A percentile compares a stretch with the other conserved stretches of the same genome.
Conservation (phyloP, 768 basidiomycete genomes). For the Pleurotus giganteus region DNA sequence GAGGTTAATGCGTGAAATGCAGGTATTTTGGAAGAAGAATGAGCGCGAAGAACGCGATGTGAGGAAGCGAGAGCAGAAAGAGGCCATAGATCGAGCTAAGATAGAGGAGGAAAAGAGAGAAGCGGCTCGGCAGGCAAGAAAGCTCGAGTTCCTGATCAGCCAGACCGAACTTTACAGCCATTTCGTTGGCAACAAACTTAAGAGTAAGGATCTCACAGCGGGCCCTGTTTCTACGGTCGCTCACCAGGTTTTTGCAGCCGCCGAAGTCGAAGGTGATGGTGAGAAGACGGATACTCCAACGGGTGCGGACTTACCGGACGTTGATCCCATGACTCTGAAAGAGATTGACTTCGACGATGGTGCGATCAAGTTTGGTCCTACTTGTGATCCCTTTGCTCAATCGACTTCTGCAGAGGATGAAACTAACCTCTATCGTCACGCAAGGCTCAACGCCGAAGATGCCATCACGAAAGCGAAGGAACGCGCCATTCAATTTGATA, state of each 20-base stretch:
- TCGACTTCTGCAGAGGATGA: slow-evolving; percentile 64
- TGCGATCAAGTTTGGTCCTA: slow-evolving; percentile 30
- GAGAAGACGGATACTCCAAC: slow-evolving; percentile 43
- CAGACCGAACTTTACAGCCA: slow-evolving; percentile 99
- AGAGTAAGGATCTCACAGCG: slow-evolving; percentile 50
- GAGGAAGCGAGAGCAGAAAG: slow-evolving; percentile 92
- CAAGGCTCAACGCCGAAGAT: slow-evolving; percentile 85
- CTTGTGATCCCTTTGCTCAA: slow-evolving; percentile 5
- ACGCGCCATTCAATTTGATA: slow-evolving; percentile 84
- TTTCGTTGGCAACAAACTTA: slow-evolving; percentile 96
- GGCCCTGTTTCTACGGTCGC: slow-evolving; percentile 6
- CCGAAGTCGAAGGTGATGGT: slow-evolving; percentile 67
- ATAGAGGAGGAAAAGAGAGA: slow-evolving; percentile 93
- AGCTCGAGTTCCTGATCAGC: slow-evolving; percentile 97
- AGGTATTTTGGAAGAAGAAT: slow-evolving; percentile 96
- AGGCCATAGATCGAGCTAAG: slow-evolving; percentile 83
- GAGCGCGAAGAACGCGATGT: slow-evolving; percentile 95
- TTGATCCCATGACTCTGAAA: slow-evolving; percentile 49
- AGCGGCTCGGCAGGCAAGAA: slow-evolving; percentile 89
- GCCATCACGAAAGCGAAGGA: slow-evolving; percentile 77
- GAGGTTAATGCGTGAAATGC: slow-evolving; percentile 92
- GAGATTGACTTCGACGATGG: slow-evolving; percentile 94
- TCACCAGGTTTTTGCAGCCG: slow-evolving; percentile 47
- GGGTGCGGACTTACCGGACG: slow-evolving; percentile 58
- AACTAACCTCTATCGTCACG: slow-evolving; percentile 82